Evolutionary conservation across 106 monocot genomes (phyloP), one percentile per base, ranked within the genome.

Genomic region (Narthecium ossifragum): DNA sequence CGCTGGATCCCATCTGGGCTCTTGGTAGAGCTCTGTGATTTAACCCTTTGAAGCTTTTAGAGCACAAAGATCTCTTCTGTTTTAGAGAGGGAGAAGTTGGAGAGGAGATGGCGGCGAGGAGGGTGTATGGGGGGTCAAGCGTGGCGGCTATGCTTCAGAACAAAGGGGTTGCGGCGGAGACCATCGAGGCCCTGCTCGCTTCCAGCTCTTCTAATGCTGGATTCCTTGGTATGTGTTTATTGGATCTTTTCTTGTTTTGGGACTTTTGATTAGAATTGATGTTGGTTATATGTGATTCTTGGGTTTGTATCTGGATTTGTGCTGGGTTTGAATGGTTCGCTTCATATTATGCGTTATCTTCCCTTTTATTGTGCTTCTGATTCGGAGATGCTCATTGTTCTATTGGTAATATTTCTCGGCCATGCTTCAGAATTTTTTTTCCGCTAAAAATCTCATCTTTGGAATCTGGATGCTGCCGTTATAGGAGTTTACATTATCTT

Each of bases 71-170:
- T 51, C 25, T 6, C 31, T 13, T 23, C 26, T 18, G 29, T 26
- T 34, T 66, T n/a, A 8, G 18, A 28, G 23, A 5, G 14, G 15
- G 25, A 54, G 32, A 34, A 10, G 9, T 27, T 1, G 1, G 25
- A 37, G 20, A 32, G 60, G 31, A 30, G 70, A 80, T 80, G 76
- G 73, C 73, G 8, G 69, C 63, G 12, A 68, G 74, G 56, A 81
- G 73, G 50, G 27, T 67, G 30, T 74, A 71, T 25, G 65, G 60
- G 2, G 46, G 68, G 18, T 67, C 74, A 11, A 73, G 64, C 21
- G 58, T 71, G 70, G 56, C 63, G 26, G 51, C 34, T 45, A 32
- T 77, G 34, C 40, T 85, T 28, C 75, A 70, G 68, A 76, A 62
- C 29, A 67, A 85, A 39, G 70, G 70, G n/a, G 55, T 78, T 25